phyloP scores from a whole-genome alignment of 352 stramenopile species.

The Phytophthora constricta region DNA sequence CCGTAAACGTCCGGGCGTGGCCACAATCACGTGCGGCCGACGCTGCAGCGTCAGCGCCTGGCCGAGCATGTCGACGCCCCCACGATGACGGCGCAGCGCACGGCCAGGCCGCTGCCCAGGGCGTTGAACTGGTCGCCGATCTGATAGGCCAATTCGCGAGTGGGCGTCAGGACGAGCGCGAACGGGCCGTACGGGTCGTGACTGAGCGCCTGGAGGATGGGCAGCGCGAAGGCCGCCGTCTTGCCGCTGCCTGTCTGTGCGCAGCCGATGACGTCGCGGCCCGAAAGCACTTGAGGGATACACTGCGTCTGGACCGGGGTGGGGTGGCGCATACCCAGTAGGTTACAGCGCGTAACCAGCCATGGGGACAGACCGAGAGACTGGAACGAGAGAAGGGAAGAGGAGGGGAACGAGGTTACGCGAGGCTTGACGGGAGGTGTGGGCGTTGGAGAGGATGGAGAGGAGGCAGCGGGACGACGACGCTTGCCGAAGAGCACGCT shows the following conservation, averaged over 20 bases:
- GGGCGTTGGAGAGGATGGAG: conserved; percentile 53
- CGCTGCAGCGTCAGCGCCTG: conserved; percentile 91
- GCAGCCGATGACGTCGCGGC: conserved; percentile 92
- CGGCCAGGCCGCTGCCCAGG: conserved; percentile 91
- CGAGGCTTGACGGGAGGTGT: no score
- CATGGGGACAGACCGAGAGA: conserved; percentile 88
- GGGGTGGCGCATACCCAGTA: conserved; percentile 86
- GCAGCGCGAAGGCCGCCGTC: conserved; percentile 98
- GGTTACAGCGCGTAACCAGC: conserved; percentile 86
- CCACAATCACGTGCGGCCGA: conserved; percentile 97
- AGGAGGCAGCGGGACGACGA: conserved; percentile 38
- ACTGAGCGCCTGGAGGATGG: conserved; percentile 96
- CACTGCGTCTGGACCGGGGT: conserved; percentile 92
- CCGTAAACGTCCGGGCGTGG: conserved; percentile 95
- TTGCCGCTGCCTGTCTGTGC: conserved; percentile 97
- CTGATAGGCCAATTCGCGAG: conserved; percentile 98
- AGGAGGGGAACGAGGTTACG: no score
- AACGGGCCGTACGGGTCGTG: conserved; percentile 96
- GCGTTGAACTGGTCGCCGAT: conserved; percentile 98
- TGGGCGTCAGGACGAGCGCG: conserved; percentile 96
- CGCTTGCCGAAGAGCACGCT: conserved; percentile 85
- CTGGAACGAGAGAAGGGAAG: no score
- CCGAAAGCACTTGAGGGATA: conserved; percentile 90
- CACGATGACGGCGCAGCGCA: conserved; percentile 94
- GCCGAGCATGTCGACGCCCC: conserved; percentile 95